These are phyloP conservation scores for Pseudozyma flocculosa DNA, from an alignment of 1,284 basidiomycete species.

Conservation along the genomic window DNA sequence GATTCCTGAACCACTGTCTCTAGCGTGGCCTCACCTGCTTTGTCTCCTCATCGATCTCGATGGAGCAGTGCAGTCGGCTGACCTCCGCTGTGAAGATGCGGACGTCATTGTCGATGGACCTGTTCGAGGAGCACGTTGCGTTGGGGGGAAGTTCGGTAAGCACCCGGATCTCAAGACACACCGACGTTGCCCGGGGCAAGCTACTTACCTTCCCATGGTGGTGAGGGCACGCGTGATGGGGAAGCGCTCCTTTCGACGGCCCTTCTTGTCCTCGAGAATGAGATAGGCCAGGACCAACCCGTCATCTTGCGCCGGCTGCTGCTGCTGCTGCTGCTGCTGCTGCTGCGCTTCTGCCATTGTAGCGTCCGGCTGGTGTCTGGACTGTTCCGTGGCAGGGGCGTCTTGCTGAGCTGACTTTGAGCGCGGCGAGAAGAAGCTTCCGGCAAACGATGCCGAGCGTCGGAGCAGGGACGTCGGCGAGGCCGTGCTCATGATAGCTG, in stretches of 20 bases:
- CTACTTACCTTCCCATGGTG: conserved; percentile 20
- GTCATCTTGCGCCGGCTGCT: background rate
- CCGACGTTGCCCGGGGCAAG: too few species aligned
- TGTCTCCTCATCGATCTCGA: conserved; percentile 14
- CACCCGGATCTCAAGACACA: too few species aligned
- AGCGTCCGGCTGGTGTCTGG: too few species aligned
- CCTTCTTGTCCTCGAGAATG: conserved; percentile 25
- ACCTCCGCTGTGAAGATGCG: conserved; percentile 25
- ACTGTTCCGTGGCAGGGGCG: too few species aligned
- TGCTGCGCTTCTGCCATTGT: too few species aligned
- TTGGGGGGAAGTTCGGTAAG: too few species aligned
- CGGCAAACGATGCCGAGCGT: background rate
- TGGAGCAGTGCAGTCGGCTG: conserved; percentile 33
- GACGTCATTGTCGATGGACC: conserved; percentile 29
- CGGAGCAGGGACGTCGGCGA: background rate
- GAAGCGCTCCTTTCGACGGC: conserved; percentile 21
- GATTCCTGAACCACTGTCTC: too few species aligned
- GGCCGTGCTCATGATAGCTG: too few species aligned
- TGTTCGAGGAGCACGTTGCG: too few species aligned
- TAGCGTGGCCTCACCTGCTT: background rate
- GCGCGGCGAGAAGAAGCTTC: background rate
- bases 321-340: background rate
- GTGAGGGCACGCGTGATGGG: conserved; percentile 23
- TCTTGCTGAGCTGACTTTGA: background rate
- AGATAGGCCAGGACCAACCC: conserved; percentile 25